Base-by-base conservation (phyloP, 2,329 filamentous ascomycete genomes). In the Fusarium pseudograminearum region DNA sequence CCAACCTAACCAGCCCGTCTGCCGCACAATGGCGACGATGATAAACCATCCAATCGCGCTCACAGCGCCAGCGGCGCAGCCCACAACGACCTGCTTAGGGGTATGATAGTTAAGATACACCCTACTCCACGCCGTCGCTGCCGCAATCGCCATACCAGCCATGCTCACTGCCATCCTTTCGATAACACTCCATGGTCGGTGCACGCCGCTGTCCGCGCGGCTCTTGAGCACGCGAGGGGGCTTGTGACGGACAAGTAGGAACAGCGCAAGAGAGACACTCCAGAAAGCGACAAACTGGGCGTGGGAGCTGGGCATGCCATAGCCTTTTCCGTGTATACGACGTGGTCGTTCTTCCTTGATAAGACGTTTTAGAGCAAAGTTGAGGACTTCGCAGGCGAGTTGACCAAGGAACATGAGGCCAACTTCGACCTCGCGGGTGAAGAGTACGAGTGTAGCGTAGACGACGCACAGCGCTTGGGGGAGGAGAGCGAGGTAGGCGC, bases 91-190 rank as follows among this genome's bases (percentile, higher is more conserved):
- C 82, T 99, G 96, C 75, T 86, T 90, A 38, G 88, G 85, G 1
- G 95, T 98, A 80, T 99, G 96, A 78, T 99, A 99, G 78, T 90
- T 93, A 66, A 99, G 83, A 77, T 99, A 99, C 45, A 97, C 87
- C 57, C 96, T 87, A 75, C 94, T 97, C 79, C 87, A 89, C 22
- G 94, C 92, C 8, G 98, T 93, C 11, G 86, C 82, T 1, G 81
- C 86, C 1, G 93, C 92, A 58, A 89, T 84, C 4, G 81, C 80
- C 44, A 91, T 82, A 36, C 88, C 89, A 3, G 87, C 84, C 5
- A 88, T 77, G 42, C 82, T 85, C 54, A 82, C 80, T 4, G 84
- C 78, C 24, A 86, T 75, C 54, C 94, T 87, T 77, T 94, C 87
- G 36, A 82, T 73, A 57, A 90, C 76, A 16, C 87, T 86, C 80